A percentile compares a stretch with the other conserved stretches of the same genome.
These are phyloP conservation scores for Eucalyptus dawsonii DNA, from an alignment of 345 rosid genomes.

Conservation along the genomic window DNA sequence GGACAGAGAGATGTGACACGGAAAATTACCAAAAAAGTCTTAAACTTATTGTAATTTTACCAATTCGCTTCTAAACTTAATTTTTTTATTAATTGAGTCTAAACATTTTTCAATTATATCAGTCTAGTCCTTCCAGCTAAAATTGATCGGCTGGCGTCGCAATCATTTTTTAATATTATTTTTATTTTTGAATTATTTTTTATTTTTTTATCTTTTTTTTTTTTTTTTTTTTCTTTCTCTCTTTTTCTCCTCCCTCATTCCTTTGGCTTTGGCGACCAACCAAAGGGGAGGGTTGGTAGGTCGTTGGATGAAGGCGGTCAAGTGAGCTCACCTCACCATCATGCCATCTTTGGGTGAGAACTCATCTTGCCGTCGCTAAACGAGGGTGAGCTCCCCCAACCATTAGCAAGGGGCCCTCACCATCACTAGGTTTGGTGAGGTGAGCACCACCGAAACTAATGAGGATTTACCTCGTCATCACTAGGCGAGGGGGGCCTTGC, in stretches of 20 bases:
- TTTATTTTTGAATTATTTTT: no score
- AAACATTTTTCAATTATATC: no score
- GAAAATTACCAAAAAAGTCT: accelerated
- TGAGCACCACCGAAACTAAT: accelerated
- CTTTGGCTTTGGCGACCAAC: accelerated
- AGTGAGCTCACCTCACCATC: accelerated
- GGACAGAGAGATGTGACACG: no score
- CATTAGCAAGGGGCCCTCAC: accelerated
- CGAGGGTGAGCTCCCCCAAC: no score
- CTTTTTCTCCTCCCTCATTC: no score
- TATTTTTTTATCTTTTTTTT: no score
- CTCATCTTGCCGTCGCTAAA: accelerated
- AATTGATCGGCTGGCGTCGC: accelerated
- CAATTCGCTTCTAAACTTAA: accelerated
- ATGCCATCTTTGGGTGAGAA: accelerated
- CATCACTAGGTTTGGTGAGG: accelerated
- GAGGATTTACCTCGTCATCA: accelerated
- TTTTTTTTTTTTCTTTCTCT: accelerated
- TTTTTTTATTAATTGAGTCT: accelerated
- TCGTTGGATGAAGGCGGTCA: accelerated
- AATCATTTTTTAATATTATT: no score
- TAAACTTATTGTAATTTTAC: no score
- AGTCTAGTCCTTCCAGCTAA: accelerated
- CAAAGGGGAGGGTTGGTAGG: no score
- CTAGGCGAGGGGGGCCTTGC: accelerated